Evolutionary conservation across 2,329 filamentous ascomycete species (phyloP).

Genomic region (Polytolypa hystricis): DNA sequence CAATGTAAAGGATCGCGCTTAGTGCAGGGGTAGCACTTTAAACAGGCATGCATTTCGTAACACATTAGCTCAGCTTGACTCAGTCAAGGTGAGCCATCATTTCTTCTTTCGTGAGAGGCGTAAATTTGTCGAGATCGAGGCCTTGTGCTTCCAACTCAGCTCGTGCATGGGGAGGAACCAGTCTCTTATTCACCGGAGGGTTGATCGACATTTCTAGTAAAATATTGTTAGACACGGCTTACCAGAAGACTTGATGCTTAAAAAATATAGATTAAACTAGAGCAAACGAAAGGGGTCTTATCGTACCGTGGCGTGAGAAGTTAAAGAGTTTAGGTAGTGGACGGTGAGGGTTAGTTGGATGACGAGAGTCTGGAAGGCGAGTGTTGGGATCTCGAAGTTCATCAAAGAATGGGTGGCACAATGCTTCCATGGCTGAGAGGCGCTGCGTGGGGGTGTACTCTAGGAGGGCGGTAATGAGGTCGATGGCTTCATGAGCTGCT

Average conservation of each 20-base stretch:
- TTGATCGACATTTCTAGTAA: constrained; percentile 84
- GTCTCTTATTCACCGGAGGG: constrained; percentile 71
- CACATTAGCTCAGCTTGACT: constrained; percentile 32
- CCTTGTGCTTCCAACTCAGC: constrained; percentile 62
- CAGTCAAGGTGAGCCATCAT: constrained; percentile 98
- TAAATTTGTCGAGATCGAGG: constrained; percentile 89
- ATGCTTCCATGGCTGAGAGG: constrained; percentile 83
- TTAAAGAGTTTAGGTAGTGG: constrained; percentile 85
- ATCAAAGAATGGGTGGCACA: constrained; percentile 98
- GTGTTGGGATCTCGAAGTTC: constrained; percentile 88
- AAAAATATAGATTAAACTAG: constrained; percentile 1
- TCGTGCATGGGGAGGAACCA: constrained; percentile 76
- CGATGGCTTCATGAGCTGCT: constrained; percentile 84
- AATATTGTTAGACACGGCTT: constrained; percentile 11
- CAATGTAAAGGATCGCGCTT: constrained; percentile 12
- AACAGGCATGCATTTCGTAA: constrained; percentile 29
- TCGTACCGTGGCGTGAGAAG: constrained; percentile 83
- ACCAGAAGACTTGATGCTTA: too few relatives aligned
- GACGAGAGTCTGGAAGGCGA: constrained; percentile 85
- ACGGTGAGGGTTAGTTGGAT: constrained; percentile 65
- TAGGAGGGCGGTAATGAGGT: constrained; percentile 82
- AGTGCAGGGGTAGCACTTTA: constrained; percentile 24
- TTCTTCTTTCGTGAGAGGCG: constrained; percentile 79
- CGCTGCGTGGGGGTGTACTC: constrained; percentile 98
- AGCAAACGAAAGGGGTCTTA: neutral